Evolutionary conservation across 257 asterid species (phyloP).

Genomic region (Petunia secreta): DNA sequence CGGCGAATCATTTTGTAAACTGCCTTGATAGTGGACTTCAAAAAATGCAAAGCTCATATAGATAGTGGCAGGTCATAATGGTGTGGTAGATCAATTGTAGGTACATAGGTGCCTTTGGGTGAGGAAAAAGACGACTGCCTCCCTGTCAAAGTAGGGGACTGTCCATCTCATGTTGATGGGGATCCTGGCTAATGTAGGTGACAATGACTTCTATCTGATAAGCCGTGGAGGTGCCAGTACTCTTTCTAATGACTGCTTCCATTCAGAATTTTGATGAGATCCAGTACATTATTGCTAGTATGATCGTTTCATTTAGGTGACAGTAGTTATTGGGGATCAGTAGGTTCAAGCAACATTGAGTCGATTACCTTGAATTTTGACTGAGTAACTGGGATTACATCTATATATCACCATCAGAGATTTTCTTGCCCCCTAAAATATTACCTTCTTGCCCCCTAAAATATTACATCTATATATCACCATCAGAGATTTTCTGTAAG

Average conservation of each 20-base stretch:
- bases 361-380: not conserved
- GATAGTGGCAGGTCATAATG: not conserved
- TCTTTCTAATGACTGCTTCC: conserved; percentile 7
- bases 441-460: not conserved
- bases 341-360: not conserved
- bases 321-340: not conserved
- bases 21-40: not conserved
- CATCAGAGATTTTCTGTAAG: not conserved
- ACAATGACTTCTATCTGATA: conserved; percentile 4
- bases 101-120: too few relatives aligned
- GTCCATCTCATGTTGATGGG: too few relatives aligned
- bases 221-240: conserved; percentile 11
- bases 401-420: not conserved
- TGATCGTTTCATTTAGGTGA: not conserved
- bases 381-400: not conserved
- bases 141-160: too few relatives aligned
- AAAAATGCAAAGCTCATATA: not conserved
- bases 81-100: not conserved
- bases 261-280: not conserved
- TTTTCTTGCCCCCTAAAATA: conserved; percentile 5
- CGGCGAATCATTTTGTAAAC: not conserved
- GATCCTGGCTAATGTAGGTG: not conserved
- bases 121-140: too few relatives aligned
- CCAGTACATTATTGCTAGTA: not conserved
- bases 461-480: not conserved